Base-by-base conservation (phyloP, 2,329 filamentous ascomycete species). In the Scleromitrula shiraiana region DNA sequence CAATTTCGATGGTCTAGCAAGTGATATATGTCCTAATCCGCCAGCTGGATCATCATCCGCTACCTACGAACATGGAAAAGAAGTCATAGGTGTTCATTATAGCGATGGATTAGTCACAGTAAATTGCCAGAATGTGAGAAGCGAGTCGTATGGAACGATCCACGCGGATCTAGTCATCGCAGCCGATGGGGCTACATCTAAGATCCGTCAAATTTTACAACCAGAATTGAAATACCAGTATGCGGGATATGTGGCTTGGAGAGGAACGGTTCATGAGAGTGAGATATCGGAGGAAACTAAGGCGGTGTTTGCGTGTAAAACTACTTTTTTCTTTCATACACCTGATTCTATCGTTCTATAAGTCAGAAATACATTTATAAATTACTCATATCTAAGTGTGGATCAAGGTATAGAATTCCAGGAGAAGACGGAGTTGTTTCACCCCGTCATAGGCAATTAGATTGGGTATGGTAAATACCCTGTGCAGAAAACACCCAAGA, bases 1-100 rank as follows among this genome's bases (percentile, higher is more conserved):
- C 7, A 54, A 54, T 41, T 57, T 59, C 30, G 56, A 59, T 44
- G 53, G 55, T 1, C 20, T 46, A 12, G 41, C 27, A 23, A 51
- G 50, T 49, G 47, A 50, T 2, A 17, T 44, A 3, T 35, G 30
- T 17, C 17, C 23, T 29, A 19, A 32, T 9, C n/a, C 24, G 4
- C 19, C 7, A 4, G 10, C 1, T 7, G 32, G 14, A 10, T 5
- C 5, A n/a, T 32, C 12, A 14, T 30, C 33, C 5, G 33, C 30
- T 23, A 17, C 9, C 12, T 46, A 46, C 2, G 19, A 39, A 7
- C 43, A 46, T 3, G 27, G 37, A 5, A 42, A 35, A 12, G 17
- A 41, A 22, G 37, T 27, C 8, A 33, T 20, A 26, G 19, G 19
- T 14, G n/a, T 32, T 2, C 10, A 29, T 30, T 46, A 46, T 14